Evolutionary conservation across 345 rosid genomes (phyloP), one percentile per base, ranked within the genome.

Genomic region (Salix koriyanagi): DNA sequence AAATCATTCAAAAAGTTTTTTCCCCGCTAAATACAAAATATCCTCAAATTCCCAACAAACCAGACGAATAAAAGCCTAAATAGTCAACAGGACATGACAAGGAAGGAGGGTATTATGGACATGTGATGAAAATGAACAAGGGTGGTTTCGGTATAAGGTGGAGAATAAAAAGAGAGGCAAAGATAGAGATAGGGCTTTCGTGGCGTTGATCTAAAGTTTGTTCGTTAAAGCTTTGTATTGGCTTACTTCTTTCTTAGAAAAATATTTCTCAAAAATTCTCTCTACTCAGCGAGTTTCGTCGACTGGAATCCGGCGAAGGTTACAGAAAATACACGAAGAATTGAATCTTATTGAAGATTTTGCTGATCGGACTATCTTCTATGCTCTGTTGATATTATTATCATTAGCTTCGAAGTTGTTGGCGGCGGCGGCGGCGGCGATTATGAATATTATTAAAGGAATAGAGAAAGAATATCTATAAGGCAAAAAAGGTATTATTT

Each of bases 131-230:
- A 74, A 16, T 6, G 7, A 60, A 7, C 8, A 36, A 80, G 90
- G 90, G 84, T 7, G 64, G 4, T 75, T 28, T 75, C 13, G 84
- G 76, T 2, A 81, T 46, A 28, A 25, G n/a, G 9, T 5, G 28
- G 14, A 75, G 60, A 11, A 73, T 84, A 87, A 84, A 85, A 41
- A 82, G 37, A 68, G 28, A 26, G 28, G 14, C 65, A 69, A 58
- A 28, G 82, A 9, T 56, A 3, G 83, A 77, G 81, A 80, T 82
- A 75, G 83, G 85, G 83, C 79, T 75, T 74, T 65, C 79, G 74
- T 69, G 76, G 69, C 74, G 82, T 25, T 84, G 83, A 72, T 81
- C 79, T 73, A 67, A 68, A 72, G 41, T 37, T 41, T 30, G 44
- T 56, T 56, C 62, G 23, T 21, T n/a, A n/a, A 9, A 23, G 26